phyloP scores from a whole-genome alignment of 2,329 filamentous ascomycete species.

The Cryphonectria radicalis region DNA sequence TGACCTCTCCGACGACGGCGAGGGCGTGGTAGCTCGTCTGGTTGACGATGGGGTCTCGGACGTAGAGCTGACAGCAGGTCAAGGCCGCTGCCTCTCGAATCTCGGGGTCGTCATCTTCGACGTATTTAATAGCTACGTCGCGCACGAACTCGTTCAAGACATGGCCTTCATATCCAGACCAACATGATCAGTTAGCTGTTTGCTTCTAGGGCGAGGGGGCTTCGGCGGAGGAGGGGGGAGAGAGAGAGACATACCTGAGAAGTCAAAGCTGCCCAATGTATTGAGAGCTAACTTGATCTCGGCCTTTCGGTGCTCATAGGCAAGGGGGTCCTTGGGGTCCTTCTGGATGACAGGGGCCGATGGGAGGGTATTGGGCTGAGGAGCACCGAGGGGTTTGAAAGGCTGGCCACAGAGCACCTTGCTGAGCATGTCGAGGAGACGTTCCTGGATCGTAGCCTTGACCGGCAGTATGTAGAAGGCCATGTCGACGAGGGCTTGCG shows the following conservation, averaged over 20 bases:
- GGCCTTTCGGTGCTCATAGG: constrained; percentile 78
- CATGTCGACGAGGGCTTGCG: constrained; percentile 96
- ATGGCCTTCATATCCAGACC: constrained; percentile 48
- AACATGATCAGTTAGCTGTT: constrained; percentile 22
- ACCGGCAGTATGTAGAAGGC: constrained; percentile 97
- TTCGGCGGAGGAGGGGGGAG: constrained; percentile 21
- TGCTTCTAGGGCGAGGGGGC: neutral
- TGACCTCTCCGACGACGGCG: constrained; percentile 96
- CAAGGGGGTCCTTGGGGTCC: constrained; percentile 81
- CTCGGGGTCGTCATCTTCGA: constrained; percentile 92
- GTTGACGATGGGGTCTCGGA: constrained; percentile 95
- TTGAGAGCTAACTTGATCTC: constrained; percentile 94
- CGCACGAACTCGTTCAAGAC: constrained; percentile 98
- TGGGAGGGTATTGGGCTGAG: constrained; percentile 77
- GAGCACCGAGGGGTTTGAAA: constrained; percentile 90
- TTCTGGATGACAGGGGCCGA: constrained; percentile 83
- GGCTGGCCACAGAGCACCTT: constrained; percentile 89
- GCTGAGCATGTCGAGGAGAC: constrained; percentile 91
- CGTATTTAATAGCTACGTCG: constrained; percentile 96
- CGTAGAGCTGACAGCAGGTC: constrained; percentile 97
- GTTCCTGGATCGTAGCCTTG: constrained; percentile 89
- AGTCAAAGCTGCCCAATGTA: constrained; percentile 97
- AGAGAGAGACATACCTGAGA: constrained; percentile 57
- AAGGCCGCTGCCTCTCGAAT: constrained; percentile 93
- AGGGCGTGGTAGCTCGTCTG: constrained; percentile 97